Conservation (phyloP, 2,329 filamentous ascomycete species). For the Hypoxylon sp. region DNA sequence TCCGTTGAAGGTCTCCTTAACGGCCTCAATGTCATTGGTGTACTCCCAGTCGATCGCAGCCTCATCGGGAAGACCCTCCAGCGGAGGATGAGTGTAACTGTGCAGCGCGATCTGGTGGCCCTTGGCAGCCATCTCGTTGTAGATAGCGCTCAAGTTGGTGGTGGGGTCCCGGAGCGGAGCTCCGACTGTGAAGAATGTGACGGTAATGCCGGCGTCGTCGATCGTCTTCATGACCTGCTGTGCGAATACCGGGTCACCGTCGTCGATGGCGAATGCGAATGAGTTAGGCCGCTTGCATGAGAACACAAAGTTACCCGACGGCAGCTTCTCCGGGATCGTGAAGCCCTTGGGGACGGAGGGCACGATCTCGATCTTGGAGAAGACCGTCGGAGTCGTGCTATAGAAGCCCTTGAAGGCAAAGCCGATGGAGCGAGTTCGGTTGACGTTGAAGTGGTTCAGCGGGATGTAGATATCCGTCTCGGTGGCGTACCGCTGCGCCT, state of each 20-base stretch:
- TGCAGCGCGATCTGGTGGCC: conserved; percentile 80
- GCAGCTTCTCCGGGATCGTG: conserved; percentile 71
- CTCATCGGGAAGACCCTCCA: conserved; percentile 69
- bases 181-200: conserved; percentile 81
- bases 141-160: conserved; percentile 75
- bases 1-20: conserved; percentile 58
- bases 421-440: conserved; percentile 69
- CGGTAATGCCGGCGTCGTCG: conserved; percentile 72
- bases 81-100: conserved; percentile 78
- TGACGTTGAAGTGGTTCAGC: conserved; percentile 75
- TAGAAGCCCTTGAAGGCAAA: conserved; percentile 77
- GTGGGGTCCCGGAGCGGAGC: conserved; percentile 70
- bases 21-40: conserved; percentile 68
- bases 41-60: conserved; percentile 74
- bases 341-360: conserved; percentile 65
- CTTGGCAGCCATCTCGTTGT: conserved; percentile 72
- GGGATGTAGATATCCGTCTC: conserved; percentile 76
- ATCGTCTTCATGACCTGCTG: conserved; percentile 74
- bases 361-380: conserved; percentile 74
- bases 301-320: conserved; percentile 73
- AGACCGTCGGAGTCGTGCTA: conserved; percentile 63
- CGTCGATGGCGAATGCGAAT: conserved; percentile 81
- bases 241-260: conserved; percentile 73
- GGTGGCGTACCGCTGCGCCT: conserved; percentile 71
- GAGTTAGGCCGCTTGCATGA: conserved; percentile 77